Conservation (phyloP, 805 yeast genomes). For the Nakazawaea ambrosiae region DNA sequence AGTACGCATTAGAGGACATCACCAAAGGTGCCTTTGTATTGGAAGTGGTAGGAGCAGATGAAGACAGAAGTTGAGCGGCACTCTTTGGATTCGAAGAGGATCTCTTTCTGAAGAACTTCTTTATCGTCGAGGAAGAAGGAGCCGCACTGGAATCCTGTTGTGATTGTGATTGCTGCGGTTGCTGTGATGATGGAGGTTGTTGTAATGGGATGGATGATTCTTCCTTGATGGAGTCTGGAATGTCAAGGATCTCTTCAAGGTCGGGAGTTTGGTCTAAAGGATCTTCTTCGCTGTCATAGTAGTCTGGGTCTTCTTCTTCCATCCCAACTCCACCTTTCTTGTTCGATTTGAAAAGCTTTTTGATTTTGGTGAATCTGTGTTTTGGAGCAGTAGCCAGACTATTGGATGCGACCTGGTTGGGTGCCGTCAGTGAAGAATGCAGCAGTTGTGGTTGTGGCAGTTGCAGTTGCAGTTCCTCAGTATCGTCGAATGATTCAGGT, state of each 20-base stretch:
- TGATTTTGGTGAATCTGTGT: conserved; percentile 23
- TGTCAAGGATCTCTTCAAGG: conserved; percentile 8
- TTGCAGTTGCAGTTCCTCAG: neutral
- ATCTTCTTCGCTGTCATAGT: conserved; percentile 2
- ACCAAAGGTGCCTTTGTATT: too few species aligned
- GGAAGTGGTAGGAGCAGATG: conserved; percentile 2
- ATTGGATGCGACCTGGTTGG: too few species aligned
- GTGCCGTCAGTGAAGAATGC: neutral
- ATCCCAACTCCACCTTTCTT: too few species aligned
- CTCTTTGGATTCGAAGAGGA: conserved; percentile 14
- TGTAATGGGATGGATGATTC: conserved; percentile 1
- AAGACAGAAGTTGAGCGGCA: conserved; percentile 6
- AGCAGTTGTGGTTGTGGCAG: neutral
- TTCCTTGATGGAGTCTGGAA: conserved; percentile 9
- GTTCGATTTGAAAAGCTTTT: conserved; percentile 22
- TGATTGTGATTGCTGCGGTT: neutral
- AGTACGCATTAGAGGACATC: conserved; percentile 37
- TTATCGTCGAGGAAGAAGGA: conserved; percentile 11
- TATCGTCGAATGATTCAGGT: neutral
- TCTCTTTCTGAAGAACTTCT: conserved; percentile 16
- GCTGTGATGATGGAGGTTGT: neutral
- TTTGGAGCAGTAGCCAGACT: too few species aligned
- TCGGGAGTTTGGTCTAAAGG: conserved; percentile 2
- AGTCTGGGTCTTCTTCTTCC: conserved; percentile 9
- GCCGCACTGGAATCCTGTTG: neutral